Evolutionary conservation across 208 protist genomes (phyloP), one percentile per base, ranked within the genome.

Genomic region (Leptomonas pyrrhocoris): DNA sequence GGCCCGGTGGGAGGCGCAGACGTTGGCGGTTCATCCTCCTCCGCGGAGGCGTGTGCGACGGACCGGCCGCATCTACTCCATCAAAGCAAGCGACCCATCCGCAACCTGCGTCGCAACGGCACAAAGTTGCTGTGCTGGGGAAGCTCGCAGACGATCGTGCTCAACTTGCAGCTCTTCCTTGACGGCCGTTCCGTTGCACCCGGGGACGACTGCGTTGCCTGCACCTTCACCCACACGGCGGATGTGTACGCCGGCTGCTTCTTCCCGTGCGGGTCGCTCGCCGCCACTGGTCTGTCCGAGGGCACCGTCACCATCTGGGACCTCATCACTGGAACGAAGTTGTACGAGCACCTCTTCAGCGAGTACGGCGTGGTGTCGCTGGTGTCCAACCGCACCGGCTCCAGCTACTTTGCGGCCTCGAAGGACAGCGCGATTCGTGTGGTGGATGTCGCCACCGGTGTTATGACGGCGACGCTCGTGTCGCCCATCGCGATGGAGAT

Each of bases 251-350:
- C 84, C 3, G 79, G 84, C 62, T 91, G 84, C 62, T 81, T 94
- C 30, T 91, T 92, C 63, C 83, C 91, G 2, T 93, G 83, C 60
- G 88, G 88, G 23, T 87, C 79, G 19, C 78, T 92, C 40, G 79
- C 88, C 16, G 79, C 84, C 54, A 90, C 91, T 9, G 91, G 91
- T 11, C 77, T 89, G 8, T 92, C 91, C 0, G 86, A 96, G 19
- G 91, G 91, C 53, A 92, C 82, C 2, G 81, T 96, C 18, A 82
- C 80, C 0, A 55, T 94, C 21, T 96, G 91, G 91, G 88, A 96
- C 48, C 71, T 84, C 9, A 40, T 74, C 30, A 90, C 55, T 16
- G 76, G 88, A 13, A 68, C 66, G 16, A 88, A 90, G 64, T 77
- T 96, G 71, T 79, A 81, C 38, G 80, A 94, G 30, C 81, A 86